Base-by-base conservation (phyloP, 2,329 filamentous ascomycete genomes). In the Coniochaeta ligniaria region DNA sequence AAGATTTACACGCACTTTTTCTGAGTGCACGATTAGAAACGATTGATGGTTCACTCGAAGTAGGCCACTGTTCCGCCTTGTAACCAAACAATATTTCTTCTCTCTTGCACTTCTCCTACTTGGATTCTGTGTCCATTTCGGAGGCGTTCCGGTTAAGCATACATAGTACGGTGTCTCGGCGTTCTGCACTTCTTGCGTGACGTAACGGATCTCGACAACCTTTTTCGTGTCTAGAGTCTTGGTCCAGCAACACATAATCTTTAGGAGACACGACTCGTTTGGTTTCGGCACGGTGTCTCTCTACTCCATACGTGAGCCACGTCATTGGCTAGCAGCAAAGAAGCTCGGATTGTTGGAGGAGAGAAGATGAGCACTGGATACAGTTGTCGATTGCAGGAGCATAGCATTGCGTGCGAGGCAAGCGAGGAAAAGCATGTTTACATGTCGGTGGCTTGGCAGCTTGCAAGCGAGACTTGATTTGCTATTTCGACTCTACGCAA, bases 1-100 rank as follows among this genome's bases (percentile, higher is more conserved):
- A 99, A 98, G 80, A 93, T 97, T 71, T 97, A 99, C 82, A 99
- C 95, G 69, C 95, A 99, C 83, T 99, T 99, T 84, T 98, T 99
- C 83, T 99, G 85, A 94, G 54, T 36, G 22, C 54, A 57, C 54
- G 52, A 36, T 36, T 55, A 55, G 26, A 76, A 78, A 82, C 66
- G 67, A 62, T 62, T 52, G 47, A 28, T 52, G 35, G 47, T 52
- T 52, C 22, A 28, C 17, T 28, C 6, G 12, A 52, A 52, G 41
- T 22, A 6, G 41, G 20, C 47, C 35, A 28, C 14, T 22, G 31
- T 28, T 28, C 11, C 26, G 47, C 47, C 47, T 6, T 52, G 47
- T 52, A 52, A 26, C 24, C 47, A 52, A 52, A 2, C 47, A 52
- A 67, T 69, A 69, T 68, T n/a, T 38, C 31, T 66, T 64, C 62